Evolutionary conservation across 768 basidiomycete species (phyloP).

Genomic region (Tricholoma hemisulphureum): DNA sequence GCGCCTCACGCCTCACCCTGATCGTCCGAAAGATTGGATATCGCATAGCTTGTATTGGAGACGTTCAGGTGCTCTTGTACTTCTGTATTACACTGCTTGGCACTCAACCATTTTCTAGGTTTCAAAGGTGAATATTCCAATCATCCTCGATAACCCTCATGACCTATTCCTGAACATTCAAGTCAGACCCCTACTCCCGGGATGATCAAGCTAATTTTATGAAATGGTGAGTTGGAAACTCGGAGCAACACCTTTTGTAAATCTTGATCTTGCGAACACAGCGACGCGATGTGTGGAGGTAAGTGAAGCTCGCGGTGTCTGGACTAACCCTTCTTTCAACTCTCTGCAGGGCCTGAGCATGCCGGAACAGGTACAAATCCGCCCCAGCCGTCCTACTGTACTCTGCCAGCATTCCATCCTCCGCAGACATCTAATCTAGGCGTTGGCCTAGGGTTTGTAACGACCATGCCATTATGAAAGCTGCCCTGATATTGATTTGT

Average conservation of each 20-base stretch:
- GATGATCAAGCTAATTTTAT: constrained; percentile 54
- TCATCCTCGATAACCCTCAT: neutral
- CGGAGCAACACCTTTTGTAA: constrained; percentile 27
- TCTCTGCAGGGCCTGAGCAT: constrained; percentile 49
- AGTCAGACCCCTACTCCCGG: constrained; percentile 56
- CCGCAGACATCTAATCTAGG: constrained; percentile 13
- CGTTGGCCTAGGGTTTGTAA: constrained; percentile 5
- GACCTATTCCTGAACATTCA: neutral
- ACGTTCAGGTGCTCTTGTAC: constrained; percentile 43
- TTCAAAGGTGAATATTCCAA: constrained; percentile 44
- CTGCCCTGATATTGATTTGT: neutral
- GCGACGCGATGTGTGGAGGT: constrained; percentile 1
- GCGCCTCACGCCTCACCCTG: constrained; percentile 46
- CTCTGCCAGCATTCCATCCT: constrained; percentile 52
- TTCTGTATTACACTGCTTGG: neutral
- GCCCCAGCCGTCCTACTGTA: constrained; percentile 53
- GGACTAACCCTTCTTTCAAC: neutral
- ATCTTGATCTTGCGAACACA: neutral
- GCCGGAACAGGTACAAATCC: constrained; percentile 33
- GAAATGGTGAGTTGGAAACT: constrained; percentile 43
- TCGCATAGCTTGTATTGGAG: constrained; percentile 57
- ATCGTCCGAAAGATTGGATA: constrained; percentile 50
- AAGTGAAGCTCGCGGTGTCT: neutral
- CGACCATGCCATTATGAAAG: neutral
- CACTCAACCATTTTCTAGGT: constrained; percentile 29